These are phyloP conservation scores for Scedosporium dehoogii DNA, from an alignment of 2,329 filamentous ascomycete species.

Conservation along the genomic window DNA sequence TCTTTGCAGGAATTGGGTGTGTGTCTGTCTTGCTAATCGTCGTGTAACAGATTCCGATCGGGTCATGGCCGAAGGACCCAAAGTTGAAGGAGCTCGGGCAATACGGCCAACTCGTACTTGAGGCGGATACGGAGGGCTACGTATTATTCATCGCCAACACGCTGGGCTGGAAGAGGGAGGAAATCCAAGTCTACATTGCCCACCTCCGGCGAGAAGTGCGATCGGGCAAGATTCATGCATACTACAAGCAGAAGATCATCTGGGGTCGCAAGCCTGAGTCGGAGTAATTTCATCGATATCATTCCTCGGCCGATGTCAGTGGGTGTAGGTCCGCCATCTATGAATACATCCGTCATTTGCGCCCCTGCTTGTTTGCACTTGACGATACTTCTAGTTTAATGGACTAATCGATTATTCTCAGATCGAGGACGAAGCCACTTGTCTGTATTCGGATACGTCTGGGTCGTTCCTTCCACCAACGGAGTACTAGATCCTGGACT, in stretches of 20 bases:
- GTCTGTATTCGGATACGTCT: no score
- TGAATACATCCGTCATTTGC: no score
- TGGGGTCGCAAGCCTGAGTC: not conserved
- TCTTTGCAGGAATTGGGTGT: not conserved
- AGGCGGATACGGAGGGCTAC: constrained; percentile 14
- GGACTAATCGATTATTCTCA: no score
- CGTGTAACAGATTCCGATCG: constrained; percentile 11
- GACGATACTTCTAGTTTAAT: no score
- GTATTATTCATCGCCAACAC: constrained; percentile 14
- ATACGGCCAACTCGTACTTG: constrained; percentile 12
- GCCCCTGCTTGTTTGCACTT: no score
- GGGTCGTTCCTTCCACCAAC: no score
- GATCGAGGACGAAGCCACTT: no score
- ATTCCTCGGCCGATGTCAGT: no score
- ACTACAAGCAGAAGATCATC: not conserved
- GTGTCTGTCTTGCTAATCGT: not conserved
- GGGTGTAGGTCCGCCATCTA: no score
- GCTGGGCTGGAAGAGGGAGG: constrained; percentile 11
- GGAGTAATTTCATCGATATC: no score
- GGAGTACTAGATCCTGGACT: no score
- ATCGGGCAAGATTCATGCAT: constrained; percentile 5
- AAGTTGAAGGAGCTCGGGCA: constrained; percentile 28
- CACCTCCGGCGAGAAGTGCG: constrained; percentile 13
- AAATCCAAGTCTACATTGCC: constrained; percentile 13
- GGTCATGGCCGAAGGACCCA: constrained; percentile 29